phyloP scores from a whole-genome alignment of 768 basidiomycete species.

The Filobasidium floriforme region DNA sequence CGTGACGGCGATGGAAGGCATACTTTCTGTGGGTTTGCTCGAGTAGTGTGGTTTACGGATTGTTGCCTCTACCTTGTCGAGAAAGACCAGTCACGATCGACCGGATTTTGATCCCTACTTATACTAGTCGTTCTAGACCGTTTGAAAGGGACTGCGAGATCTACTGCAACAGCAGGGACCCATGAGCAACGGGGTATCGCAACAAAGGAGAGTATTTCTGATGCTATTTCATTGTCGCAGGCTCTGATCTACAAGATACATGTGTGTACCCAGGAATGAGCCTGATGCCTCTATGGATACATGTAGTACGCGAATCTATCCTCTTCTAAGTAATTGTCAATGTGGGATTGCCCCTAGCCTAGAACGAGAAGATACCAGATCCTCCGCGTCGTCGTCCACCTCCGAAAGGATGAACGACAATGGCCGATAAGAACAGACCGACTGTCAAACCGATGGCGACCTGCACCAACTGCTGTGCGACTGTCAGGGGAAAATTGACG shows the following conservation, averaged over 20 bases:
- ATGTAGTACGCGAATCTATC: not conserved
- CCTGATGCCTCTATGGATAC: conserved; percentile 1
- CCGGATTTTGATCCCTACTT: too few relatives aligned
- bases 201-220: not conserved
- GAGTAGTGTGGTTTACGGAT: too few relatives aligned
- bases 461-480: conserved; percentile 66
- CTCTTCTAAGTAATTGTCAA: not conserved
- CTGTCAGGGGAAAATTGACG: conserved; percentile 48
- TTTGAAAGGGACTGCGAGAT: too few relatives aligned
- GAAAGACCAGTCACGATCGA: too few relatives aligned
- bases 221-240: not conserved
- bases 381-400: conserved; percentile 45
- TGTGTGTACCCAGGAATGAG: not conserved
- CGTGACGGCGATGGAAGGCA: not conserved
- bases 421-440: conserved; percentile 64
- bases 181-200: not conserved
- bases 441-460: conserved; percentile 63
- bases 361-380: conserved; percentile 47
- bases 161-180: not conserved
- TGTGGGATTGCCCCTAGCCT: conserved; percentile 3
- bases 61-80: too few relatives aligned
- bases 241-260: not conserved
- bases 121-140: too few relatives aligned
- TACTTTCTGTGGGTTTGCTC: not conserved
- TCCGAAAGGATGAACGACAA: conserved; percentile 51